These are phyloP conservation scores for Penicillium sp. DNA, from an alignment of 2,329 filamentous ascomycete genomes.

Conservation along the genomic window DNA sequence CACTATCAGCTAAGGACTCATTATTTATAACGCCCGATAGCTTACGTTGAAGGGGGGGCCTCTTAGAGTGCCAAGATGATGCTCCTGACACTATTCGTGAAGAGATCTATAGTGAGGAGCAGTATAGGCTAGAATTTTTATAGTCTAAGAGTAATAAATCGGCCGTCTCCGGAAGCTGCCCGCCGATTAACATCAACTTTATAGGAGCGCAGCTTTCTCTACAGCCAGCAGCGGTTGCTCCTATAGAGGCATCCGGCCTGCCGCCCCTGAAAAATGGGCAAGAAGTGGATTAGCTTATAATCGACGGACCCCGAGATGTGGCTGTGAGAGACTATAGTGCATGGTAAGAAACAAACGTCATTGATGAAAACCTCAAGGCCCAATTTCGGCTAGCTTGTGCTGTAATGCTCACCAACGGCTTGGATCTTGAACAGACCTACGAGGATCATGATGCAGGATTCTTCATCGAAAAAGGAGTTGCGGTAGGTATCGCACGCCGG, in stretches of 20 bases:
- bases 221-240: no score
- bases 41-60: constrained; percentile 8
- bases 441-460: constrained; percentile 10
- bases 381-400: constrained; percentile 14
- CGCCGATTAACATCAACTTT: constrained; percentile 16
- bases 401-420: constrained; percentile 13
- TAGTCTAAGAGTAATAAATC: constrained; percentile 12
- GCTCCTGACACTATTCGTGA: constrained; percentile 10
- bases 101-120: constrained; percentile 18
- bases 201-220: constrained; percentile 6
- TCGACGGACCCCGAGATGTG: constrained; percentile 9
- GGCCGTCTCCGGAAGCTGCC: constrained; percentile 3
- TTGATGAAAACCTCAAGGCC: constrained; percentile 13
- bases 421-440: constrained; percentile 16
- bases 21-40: constrained; percentile 5
- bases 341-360: constrained; percentile 14
- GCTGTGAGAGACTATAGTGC: constrained; percentile 9
- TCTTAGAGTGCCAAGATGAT: constrained; percentile 11
- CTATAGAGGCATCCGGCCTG: no score
- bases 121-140: constrained; percentile 9
- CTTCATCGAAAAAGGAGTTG: constrained; percentile 12
- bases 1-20: constrained; percentile 15
- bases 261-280: background rate
- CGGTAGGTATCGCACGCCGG: constrained; percentile 9
- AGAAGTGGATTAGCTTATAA: constrained; percentile 2